Evolutionary conservation across 352 stramenopile genomes (phyloP).

Genomic region (Thalassiosira mediterranea): DNA sequence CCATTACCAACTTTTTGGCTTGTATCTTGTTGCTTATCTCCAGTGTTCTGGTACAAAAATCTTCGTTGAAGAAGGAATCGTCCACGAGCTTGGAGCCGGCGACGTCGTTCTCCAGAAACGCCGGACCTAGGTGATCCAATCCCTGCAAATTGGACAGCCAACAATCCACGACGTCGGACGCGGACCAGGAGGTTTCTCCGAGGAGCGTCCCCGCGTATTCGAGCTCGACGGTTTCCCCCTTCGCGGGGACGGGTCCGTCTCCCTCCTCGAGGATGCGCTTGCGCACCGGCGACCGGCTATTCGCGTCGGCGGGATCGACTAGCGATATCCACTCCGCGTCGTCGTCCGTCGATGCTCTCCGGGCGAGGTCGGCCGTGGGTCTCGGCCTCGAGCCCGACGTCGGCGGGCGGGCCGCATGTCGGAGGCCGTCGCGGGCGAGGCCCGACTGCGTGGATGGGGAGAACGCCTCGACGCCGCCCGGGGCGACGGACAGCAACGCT

Average conservation of each 20-base stretch:
- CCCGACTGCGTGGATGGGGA: too few relatives aligned
- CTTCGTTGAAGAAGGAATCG: constrained; percentile 53
- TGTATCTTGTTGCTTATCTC: constrained; percentile 60
- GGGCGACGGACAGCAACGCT: too few relatives aligned
- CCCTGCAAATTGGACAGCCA: constrained; percentile 66
- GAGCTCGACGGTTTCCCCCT: constrained; percentile 29
- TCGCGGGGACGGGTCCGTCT: constrained; percentile 16
- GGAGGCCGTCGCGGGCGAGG: too few relatives aligned
- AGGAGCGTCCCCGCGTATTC: constrained; percentile 52
- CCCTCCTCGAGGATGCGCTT: constrained; percentile 38
- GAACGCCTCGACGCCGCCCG: too few relatives aligned
- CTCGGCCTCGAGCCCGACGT: too few relatives aligned
- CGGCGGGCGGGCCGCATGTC: too few relatives aligned
- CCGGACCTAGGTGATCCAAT: constrained; percentile 33
- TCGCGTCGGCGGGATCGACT: constrained; percentile 4
- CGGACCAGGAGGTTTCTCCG: constrained; percentile 42
- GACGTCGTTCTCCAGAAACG: constrained; percentile 52
- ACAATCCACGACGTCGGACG: constrained; percentile 55
- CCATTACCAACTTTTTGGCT: constrained; percentile 74
- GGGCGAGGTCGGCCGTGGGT: too few relatives aligned
- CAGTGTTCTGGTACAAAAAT: constrained; percentile 44
- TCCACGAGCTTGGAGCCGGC: constrained; percentile 47
- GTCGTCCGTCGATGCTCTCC: too few relatives aligned
- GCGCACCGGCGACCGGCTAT: constrained; percentile 10
- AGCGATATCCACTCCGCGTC: constrained; percentile 33